phyloP scores from a whole-genome alignment of 345 rosid genomes.

The Draba incana region DNA sequence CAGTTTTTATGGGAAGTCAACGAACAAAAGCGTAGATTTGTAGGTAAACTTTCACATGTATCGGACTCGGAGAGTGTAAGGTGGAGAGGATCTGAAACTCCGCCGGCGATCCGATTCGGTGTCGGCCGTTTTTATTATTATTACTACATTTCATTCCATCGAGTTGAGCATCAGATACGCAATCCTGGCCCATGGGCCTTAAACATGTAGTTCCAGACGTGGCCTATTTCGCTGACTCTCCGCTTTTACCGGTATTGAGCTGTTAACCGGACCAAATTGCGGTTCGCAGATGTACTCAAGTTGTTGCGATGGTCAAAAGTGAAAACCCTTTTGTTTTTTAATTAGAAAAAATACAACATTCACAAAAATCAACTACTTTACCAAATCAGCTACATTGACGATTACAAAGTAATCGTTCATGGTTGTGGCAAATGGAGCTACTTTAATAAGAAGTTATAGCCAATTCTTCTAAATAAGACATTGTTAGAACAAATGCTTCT shows the following conservation, averaged over 20 bases:
- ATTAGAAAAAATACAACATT: too few species aligned
- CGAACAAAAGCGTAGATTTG: slow-evolving; percentile 17
- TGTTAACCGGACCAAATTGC: slow-evolving; percentile 6
- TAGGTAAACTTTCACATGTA: slow-evolving; percentile 12
- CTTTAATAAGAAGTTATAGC: background rate
- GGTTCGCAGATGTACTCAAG: background rate
- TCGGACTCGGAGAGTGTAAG: slow-evolving; percentile 15
- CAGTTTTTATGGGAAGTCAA: slow-evolving; percentile 16
- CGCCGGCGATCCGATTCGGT: slow-evolving; percentile 38
- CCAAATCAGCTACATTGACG: too few species aligned
- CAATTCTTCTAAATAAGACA: background rate
- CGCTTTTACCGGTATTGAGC: background rate
- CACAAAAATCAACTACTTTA: too few species aligned
- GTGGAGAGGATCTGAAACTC: slow-evolving; percentile 31
- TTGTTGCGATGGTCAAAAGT: background rate
- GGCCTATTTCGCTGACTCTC: background rate
- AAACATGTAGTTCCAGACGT: background rate
- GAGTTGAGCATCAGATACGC: background rate
- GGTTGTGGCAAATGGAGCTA: too few species aligned
- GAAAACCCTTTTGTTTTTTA: too few species aligned
- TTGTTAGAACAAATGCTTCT: too few species aligned
- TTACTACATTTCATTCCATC: background rate
- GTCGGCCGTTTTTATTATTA: slow-evolving; percentile 2
- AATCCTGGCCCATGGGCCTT: slow-evolving; percentile 13
- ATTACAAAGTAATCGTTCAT: too few species aligned